A percentile compares a stretch with the other conserved stretches of the same genome.
These are phyloP conservation scores for Neurospora pannonica DNA, from an alignment of 495 filamentous ascomycete species.

Conservation along the genomic window DNA sequence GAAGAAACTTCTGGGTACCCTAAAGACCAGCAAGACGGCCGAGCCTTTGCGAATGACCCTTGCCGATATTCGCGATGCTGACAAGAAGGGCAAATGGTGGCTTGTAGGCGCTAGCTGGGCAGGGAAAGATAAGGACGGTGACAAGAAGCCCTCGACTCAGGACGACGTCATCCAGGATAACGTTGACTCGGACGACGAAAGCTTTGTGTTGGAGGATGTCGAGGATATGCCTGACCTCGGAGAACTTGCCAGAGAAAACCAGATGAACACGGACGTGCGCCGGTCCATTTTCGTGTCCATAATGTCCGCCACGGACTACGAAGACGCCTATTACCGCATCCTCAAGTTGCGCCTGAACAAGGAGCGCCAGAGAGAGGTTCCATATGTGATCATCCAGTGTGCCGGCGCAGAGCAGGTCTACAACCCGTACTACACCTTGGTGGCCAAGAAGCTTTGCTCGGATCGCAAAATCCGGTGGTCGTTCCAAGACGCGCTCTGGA, in stretches of 20 bases:
- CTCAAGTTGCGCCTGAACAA: conserved; percentile 77
- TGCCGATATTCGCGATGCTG: conserved; percentile 66
- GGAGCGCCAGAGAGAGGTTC: conserved; percentile 76
- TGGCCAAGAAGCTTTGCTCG: conserved; percentile 65
- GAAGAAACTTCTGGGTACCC: conserved; percentile 68
- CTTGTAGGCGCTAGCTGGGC: conserved; percentile 85
- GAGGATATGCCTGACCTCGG: conserved; percentile 52
- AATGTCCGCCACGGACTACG: conserved; percentile 77
- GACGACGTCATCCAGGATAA: conserved; percentile 26
- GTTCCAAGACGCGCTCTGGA: conserved; percentile 81
- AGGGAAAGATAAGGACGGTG: conserved; percentile 29
- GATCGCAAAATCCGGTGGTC: conserved; percentile 65
- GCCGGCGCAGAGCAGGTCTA: conserved; percentile 71
- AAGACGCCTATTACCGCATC: conserved; percentile 70
- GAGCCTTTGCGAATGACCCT: conserved; percentile 78
- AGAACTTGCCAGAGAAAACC: conserved; percentile 67
- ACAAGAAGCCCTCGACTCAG: conserved; percentile 13
- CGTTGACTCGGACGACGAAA: conserved; percentile 21
- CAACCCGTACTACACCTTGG: conserved; percentile 87
- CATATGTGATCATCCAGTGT: conserved; percentile 82
- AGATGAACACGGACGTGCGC: conserved; percentile 92
- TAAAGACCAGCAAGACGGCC: conserved; percentile 62
- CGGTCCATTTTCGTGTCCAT: conserved; percentile 87
- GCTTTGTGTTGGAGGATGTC: conserved; percentile 28
- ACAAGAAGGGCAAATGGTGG: conserved; percentile 97